Evolutionary conservation across 768 basidiomycete genomes (phyloP), one percentile per base, ranked within the genome.

Genomic region (Serpula lacrymans): DNA sequence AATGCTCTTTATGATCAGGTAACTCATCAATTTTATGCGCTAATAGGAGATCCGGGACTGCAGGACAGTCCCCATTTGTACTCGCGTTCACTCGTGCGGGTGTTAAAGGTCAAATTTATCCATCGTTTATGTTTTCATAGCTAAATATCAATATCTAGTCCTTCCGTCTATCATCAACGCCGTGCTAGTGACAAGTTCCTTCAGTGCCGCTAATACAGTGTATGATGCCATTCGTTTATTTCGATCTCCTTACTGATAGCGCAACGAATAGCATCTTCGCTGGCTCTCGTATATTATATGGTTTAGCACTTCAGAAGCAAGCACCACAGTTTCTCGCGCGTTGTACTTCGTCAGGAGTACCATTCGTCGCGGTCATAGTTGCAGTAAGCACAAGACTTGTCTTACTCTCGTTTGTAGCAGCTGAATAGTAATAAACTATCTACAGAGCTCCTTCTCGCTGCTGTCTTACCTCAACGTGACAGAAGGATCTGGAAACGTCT

Each of bases 1-100:
- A 53, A 39, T 43, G 21, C 21, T 14, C 24, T 20, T 32, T 29
- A 21, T 23, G 31, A 23, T 62, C n/a, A n/a, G n/a, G n/a, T 69
- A 21, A 75, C 77, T 37, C 87, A 76, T 35, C n/a, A n/a, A n/a
- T n/a, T n/a, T n/a, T n/a, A n/a, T n/a, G n/a, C n/a, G n/a, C n/a
- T n/a, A n/a, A n/a, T n/a, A n/a, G n/a, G n/a, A n/a, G n/a, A n/a
- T n/a, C n/a, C n/a, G n/a, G n/a, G n/a, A n/a, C n/a, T n/a, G 87
- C 86, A 10, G 75, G 82, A 1, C 54, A 79, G 39, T 87, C 84
- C 2, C 88, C 88, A 6, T 91, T 84, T 61, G 87, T 89, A 43
- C 82, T 90, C 45, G 87, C 86, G 8, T 78, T 89, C 46, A 72
- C 62, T 30, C 69, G 73, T 32, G 80, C 83, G 0, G 82, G 85